Percentiles rank a stretch among this genome's conserved stretches.
Evolutionary conservation across 2,329 filamentous ascomycete species (phyloP).

Genomic region (Hirsutella minnesotensis): DNA sequence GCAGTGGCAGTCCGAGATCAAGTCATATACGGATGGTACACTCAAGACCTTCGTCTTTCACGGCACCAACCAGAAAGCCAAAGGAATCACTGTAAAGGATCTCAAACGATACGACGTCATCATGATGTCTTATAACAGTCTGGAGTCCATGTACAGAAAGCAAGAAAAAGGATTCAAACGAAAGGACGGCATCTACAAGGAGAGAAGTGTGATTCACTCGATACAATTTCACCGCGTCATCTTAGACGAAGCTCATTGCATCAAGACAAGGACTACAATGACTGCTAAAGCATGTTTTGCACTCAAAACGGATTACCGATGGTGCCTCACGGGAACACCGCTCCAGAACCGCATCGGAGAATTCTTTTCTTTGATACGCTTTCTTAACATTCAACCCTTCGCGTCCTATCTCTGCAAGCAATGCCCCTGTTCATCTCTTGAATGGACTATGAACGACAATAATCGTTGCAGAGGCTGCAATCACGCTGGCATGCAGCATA

Average conservation of each 20-base stretch:
- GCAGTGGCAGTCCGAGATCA: constrained; percentile 84
- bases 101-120: constrained; percentile 82
- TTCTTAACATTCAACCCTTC: constrained; percentile 80
- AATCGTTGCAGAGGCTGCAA: constrained; percentile 58
- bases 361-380: constrained; percentile 88
- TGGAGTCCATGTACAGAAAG: constrained; percentile 87
- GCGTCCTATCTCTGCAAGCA: constrained; percentile 88
- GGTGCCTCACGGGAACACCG: constrained; percentile 91
- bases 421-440: constrained; percentile 67
- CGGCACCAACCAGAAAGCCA: constrained; percentile 72
- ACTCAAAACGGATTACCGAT: constrained; percentile 76
- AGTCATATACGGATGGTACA: constrained; percentile 72
- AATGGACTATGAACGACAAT: constrained; percentile 69
- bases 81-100: constrained; percentile 61
- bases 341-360: constrained; percentile 96
- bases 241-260: constrained; percentile 89
- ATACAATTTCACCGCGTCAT: constrained; percentile 85
- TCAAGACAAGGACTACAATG: constrained; percentile 81
- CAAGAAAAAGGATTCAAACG: constrained; percentile 83
- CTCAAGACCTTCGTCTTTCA: constrained; percentile 88
- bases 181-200: constrained; percentile 69
- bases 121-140: constrained; percentile 88
- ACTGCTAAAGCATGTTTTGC: constrained; percentile 94
- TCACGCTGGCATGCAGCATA: constrained; percentile 30
- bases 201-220: constrained; percentile 68